phyloP scores from a whole-genome alignment of 495 filamentous ascomycete genomes.

The Elasticomyces elasticus region DNA sequence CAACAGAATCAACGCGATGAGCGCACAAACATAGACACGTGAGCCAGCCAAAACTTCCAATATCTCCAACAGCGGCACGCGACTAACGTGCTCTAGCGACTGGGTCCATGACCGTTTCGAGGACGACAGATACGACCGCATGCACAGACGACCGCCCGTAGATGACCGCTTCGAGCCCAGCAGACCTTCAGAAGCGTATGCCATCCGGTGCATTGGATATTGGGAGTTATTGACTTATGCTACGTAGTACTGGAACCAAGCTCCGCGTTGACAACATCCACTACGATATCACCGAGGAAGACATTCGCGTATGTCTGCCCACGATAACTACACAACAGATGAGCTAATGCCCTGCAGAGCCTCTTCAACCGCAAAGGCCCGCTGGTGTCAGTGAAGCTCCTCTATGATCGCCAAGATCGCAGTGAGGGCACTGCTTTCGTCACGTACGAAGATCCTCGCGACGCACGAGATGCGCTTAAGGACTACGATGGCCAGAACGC shows the following conservation, averaged over 20 bases:
- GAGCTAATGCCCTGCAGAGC: slow-evolving; percentile 42
- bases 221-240: background rate
- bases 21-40: slow-evolving; percentile 45
- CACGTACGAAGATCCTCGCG: slow-evolving; percentile 57
- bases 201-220: slow-evolving; percentile 2
- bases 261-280: slow-evolving; percentile 85
- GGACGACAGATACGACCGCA: slow-evolving; percentile 37
- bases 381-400: slow-evolving; percentile 56
- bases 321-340: background rate
- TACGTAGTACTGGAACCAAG: slow-evolving; percentile 48
- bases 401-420: slow-evolving; percentile 84
- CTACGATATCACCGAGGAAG: slow-evolving; percentile 81
- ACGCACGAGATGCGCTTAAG: slow-evolving; percentile 63
- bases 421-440: slow-evolving; percentile 80
- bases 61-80: background rate
- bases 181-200: slow-evolving; percentile 3
- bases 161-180: slow-evolving; percentile 16
- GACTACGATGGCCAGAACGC: slow-evolving; percentile 90
- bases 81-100: slow-evolving; percentile 46
- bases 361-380: slow-evolving; percentile 73
- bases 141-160: slow-evolving; percentile 11
- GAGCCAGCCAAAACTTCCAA: slow-evolving; percentile 28
- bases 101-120: slow-evolving; percentile 88
- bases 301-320: slow-evolving; percentile 50
- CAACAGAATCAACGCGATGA: slow-evolving; percentile 34